Conservation (phyloP, 148 eudicot genomes). For the Amaranthus cruentus region DNA sequence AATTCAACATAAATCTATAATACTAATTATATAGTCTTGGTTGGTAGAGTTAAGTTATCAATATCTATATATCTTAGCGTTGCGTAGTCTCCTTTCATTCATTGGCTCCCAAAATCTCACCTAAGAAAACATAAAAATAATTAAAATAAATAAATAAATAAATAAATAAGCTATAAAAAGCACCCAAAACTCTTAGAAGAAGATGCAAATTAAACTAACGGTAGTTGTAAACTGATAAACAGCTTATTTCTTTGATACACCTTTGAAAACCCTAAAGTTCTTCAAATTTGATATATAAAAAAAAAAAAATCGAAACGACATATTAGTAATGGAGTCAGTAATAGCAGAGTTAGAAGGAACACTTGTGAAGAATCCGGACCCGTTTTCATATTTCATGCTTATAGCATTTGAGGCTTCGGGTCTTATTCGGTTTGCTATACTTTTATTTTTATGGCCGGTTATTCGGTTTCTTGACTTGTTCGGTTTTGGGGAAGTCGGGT, state of each 20-base stretch:
- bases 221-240: conserved; percentile 65
- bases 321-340: conserved; percentile 30
- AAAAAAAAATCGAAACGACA: background rate
- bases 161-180: conserved; percentile 20
- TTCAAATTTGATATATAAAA: background rate
- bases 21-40: conserved; percentile 15
- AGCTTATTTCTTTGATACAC: conserved; percentile 28
- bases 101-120: conserved; percentile 24
- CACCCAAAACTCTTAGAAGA: conserved; percentile 12
- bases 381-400: conserved; percentile 56
- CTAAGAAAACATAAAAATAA: conserved; percentile 8
- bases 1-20: background rate
- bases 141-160: background rate
- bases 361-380: conserved; percentile 38
- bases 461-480: conserved; percentile 36
- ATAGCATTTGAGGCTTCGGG: conserved; percentile 64
- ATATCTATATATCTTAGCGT: conserved; percentile 32
- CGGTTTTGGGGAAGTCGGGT: conserved; percentile 43
- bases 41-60: conserved; percentile 57
- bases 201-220: conserved; percentile 2
- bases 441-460: conserved; percentile 49
- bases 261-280: conserved; percentile 14
- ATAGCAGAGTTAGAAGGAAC: conserved; percentile 59
- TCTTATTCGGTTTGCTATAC: conserved; percentile 41
- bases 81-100: conserved; percentile 28